A percentile compares a stretch with the other conserved stretches of the same genome.
These are phyloP conservation scores for Apophysomyces elegans DNA, from an alignment of 371 early-diverging fungal species.

Conservation along the genomic window DNA sequence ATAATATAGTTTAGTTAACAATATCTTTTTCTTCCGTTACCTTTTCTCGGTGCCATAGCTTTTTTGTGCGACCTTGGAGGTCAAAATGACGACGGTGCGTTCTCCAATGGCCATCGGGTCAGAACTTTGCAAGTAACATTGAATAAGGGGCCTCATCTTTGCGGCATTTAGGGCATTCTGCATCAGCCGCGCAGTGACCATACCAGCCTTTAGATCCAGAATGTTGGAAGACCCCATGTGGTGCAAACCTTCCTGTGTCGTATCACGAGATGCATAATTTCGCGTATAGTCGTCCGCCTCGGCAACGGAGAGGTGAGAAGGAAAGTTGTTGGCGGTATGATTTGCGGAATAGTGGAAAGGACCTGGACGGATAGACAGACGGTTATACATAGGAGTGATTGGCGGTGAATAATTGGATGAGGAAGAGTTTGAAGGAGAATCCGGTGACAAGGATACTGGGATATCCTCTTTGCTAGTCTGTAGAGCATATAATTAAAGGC, in stretches of 20 bases:
- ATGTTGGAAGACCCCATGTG: slow-evolving; percentile 13
- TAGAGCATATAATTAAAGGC: no score
- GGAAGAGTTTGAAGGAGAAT: slow-evolving; percentile 23
- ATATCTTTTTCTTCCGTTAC: slow-evolving; percentile 42
- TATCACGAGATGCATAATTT: slow-evolving; percentile 4
- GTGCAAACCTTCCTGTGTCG: slow-evolving; percentile 16
- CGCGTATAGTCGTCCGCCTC: slow-evolving; percentile 9
- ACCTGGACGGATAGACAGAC: slow-evolving; percentile 4
- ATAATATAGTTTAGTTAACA: slow-evolving; percentile 9
- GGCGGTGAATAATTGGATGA: slow-evolving; percentile 34
- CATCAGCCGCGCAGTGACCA: slow-evolving; percentile 28
- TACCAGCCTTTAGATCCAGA: slow-evolving; percentile 18
- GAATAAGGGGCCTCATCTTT: slow-evolving; percentile 39
- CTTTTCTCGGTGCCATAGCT: slow-evolving; percentile 87
- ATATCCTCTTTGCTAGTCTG: no score
- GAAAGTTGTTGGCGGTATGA: not conserved
- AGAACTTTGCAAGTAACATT: slow-evolving; percentile 43
- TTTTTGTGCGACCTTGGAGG: slow-evolving; percentile 85
- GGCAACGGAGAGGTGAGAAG: not conserved
- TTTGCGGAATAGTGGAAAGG: not conserved
- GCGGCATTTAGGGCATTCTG: slow-evolving; percentile 23
- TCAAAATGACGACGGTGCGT: slow-evolving; percentile 72
- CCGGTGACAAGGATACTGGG: slow-evolving; percentile 18
- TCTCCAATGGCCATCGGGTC: slow-evolving; percentile 71
- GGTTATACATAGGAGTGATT: slow-evolving; percentile 29